Evolutionary conservation across 192 early-diverging fungal genomes (phyloP).

Genomic region (Chytriomyces sp.): DNA sequence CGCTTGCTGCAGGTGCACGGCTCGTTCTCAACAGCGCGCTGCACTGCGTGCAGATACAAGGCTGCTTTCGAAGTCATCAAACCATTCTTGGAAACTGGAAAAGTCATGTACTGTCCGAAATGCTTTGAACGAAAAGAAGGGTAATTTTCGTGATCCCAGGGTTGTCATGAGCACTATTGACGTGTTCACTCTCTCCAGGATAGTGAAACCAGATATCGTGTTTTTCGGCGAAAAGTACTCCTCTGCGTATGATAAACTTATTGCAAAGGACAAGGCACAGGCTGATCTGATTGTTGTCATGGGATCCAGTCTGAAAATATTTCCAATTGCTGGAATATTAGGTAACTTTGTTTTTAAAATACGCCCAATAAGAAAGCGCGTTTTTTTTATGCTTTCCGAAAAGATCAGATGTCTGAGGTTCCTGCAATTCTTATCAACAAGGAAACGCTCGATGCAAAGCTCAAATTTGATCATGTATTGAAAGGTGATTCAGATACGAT

Average conservation of each 20-base stretch:
- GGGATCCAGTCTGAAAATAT: conserved; percentile 93
- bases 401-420: conserved; percentile 76
- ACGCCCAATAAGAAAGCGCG: neutral
- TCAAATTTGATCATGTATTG: conserved; percentile 84
- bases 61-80: conserved; percentile 81
- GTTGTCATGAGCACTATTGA: neutral
- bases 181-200: conserved; percentile 1
- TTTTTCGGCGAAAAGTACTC: conserved; percentile 97
- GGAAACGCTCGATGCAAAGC: conserved; percentile 80
- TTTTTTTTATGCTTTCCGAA: conserved; percentile 25
- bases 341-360: conserved; percentile 36
- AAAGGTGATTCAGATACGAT: conserved; percentile 86
- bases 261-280: conserved; percentile 73
- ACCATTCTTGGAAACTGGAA: conserved; percentile 1
- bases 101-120: conserved; percentile 25
- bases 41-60: conserved; percentile 81
- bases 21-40: conserved; percentile 94
- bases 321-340: conserved; percentile 92
- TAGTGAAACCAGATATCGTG: conserved; percentile 95
- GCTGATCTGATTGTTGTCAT: conserved; percentile 94
- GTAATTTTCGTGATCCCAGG: neutral
- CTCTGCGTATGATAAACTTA: conserved; percentile 73
- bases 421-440: conserved; percentile 94
- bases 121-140: conserved; percentile 17
- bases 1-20: conserved; percentile 90